Evolutionary conservation across 2,329 filamentous ascomycete genomes (phyloP), one percentile per base, ranked within the genome.

Genomic region (Tolypocladium inflatum): DNA sequence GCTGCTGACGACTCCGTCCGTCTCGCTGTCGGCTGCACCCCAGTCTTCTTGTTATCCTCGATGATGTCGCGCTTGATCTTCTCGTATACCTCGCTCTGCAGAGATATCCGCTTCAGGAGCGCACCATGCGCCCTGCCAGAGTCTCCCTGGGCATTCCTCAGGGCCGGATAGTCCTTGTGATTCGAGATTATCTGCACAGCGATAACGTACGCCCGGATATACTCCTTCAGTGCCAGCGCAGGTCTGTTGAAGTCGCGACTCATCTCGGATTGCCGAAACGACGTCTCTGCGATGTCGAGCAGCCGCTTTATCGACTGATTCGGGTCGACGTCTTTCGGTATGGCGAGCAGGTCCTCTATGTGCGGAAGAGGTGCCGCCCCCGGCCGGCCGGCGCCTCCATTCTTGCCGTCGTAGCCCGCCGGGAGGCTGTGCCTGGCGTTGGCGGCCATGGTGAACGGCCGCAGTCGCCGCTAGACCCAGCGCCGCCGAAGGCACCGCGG

Each of bases 181-280:
- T 79, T 80, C 2, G 90, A 89, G 33, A 97, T 86, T 48, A 86
- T 76, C 58, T 93, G 86, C 55, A 91, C 80, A 17, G 89, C 82
- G 57, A 97, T 88, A 58, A 91, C 86, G 60, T 83, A 91, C 13
- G 92, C 90, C 62, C 87, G 84, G 59, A 97, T 81, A 68, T 93
- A 97, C 61, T 96, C 89, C 63, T 88, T 83, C 57, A 96, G 87
- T 3, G 92, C 92, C 42, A 85, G 72, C 67, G 94, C 91, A 5
- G 86, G 83, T 41, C 85, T 79, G 33, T 82, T 76, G 72, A 89
- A 87, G 60, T 82, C 81, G 59, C 85, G 78, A 58, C 80, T 77
- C 56, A 80, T 82, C 62, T 85, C 81, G 42, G 89, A 87, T 64
- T 83, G 79, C 60, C 78, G 78, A 59, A 86, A 75, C 53, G 78